These are phyloP conservation scores for Metschnikowia noctiluminum DNA, from an alignment of 805 yeast genomes.

Conservation along the genomic window DNA sequence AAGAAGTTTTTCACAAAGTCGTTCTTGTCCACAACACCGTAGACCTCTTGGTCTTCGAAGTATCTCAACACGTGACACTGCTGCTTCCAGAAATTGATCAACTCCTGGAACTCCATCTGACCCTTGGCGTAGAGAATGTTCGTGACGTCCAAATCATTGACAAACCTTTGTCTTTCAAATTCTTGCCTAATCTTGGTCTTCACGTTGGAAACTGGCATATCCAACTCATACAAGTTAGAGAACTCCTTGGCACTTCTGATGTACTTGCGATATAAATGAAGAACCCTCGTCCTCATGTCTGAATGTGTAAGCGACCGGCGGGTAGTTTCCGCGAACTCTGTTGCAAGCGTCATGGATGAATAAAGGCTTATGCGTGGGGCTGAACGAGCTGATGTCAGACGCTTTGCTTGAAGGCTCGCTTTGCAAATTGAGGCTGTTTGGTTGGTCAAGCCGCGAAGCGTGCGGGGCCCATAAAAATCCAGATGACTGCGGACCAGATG, in stretches of 20 bases:
- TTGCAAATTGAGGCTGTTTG: conserved; percentile 16
- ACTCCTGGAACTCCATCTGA: conserved; percentile 87
- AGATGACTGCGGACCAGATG: neutral
- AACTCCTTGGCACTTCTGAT: conserved; percentile 58
- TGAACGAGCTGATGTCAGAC: too few species aligned
- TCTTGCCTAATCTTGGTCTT: conserved; percentile 86
- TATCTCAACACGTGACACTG: conserved; percentile 79
- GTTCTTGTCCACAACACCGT: conserved; percentile 53
- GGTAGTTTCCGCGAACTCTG: conserved; percentile 82
- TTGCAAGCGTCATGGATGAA: conserved; percentile 68
- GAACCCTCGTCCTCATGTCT: conserved; percentile 61
- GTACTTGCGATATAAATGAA: conserved; percentile 70
- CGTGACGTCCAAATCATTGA: conserved; percentile 58
- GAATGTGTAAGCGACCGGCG: conserved; percentile 57
- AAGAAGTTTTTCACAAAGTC: conserved; percentile 71
- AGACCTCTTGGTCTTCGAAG: conserved; percentile 63
- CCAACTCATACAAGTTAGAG: conserved; percentile 65
- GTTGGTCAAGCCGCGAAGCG: conserved; percentile 18
- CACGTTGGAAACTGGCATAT: conserved; percentile 73
- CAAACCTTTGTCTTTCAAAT: conserved; percentile 80
- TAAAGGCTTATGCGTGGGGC: too few species aligned
- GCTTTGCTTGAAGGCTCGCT: too few species aligned
- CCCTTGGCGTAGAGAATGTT: conserved; percentile 77
- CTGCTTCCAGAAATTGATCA: conserved; percentile 88
- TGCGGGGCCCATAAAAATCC: conserved; percentile 11